Conservation (phyloP, 2,329 filamentous ascomycete species). For the Tolypocladium inflatum region DNA sequence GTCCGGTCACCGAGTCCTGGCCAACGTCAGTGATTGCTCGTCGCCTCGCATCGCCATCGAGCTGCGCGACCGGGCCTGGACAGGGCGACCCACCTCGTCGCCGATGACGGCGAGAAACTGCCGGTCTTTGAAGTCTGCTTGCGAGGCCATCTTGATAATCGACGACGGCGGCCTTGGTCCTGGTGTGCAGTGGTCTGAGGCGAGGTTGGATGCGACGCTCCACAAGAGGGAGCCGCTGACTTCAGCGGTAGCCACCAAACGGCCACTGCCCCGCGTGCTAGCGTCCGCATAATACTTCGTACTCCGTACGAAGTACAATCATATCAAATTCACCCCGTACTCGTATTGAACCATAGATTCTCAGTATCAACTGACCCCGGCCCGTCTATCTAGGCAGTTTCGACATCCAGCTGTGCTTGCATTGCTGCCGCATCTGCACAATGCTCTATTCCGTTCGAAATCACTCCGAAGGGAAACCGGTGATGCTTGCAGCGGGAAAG, state of each 20-base stretch:
- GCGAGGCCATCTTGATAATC: conserved; percentile 32
- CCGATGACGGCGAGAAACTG: conserved; percentile 97
- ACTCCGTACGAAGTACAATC: no score
- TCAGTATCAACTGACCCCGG: no score
- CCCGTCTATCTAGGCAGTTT: no score
- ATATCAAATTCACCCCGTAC: no score
- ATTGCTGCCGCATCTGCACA: no score
- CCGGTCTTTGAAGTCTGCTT: conserved; percentile 66
- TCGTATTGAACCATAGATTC: no score
- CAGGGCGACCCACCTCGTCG: conserved; percentile 60
- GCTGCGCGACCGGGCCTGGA: not conserved
- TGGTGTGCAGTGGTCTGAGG: not conserved
- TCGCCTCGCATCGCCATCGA: not conserved
- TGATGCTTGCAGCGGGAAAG: no score
- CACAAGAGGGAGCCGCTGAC: not conserved
- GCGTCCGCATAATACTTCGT: no score
- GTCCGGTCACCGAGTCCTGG: conserved; percentile 90
- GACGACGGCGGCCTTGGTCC: not conserved
- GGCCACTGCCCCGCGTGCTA: not conserved
- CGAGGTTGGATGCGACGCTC: conserved; percentile 1
- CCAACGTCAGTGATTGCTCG: conserved; percentile 14
- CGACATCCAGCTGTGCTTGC: no score
- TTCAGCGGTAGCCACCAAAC: not conserved
- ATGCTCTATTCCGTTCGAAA: no score
- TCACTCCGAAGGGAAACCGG: no score